Conservation (phyloP, 176 grass and related monocot genomes). For the Oryza coarctata region DNA sequence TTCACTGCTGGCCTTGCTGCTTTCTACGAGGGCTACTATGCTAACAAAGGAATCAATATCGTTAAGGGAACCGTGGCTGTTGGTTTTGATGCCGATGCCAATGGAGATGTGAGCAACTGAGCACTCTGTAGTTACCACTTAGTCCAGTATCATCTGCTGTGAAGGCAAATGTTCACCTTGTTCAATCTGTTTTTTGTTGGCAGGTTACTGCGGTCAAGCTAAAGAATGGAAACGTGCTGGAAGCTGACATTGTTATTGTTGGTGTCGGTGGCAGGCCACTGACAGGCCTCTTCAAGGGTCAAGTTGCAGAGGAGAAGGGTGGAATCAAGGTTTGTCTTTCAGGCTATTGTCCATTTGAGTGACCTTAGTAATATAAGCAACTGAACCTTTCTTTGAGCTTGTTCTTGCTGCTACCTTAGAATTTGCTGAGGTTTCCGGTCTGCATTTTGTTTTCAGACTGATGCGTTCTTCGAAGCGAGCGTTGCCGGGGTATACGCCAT, state of each 20-base stretch:
- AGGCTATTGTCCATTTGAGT: constrained; percentile 13
- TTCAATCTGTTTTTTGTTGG: constrained; percentile 26
- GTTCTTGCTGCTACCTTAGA: not conserved
- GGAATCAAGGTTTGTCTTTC: constrained; percentile 86
- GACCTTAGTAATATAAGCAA: not conserved
- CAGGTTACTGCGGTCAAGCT: constrained; percentile 83
- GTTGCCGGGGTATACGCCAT: constrained; percentile 82
- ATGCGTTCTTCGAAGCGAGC: constrained; percentile 83
- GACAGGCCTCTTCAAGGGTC: constrained; percentile 76
- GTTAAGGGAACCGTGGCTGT: constrained; percentile 76
- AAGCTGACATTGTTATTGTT: constrained; percentile 84
- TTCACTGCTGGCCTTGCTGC: constrained; percentile 86
- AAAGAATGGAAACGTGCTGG: constrained; percentile 76
- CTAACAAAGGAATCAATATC: constrained; percentile 79
- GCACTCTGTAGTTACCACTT: not conserved
- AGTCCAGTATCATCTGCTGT: not conserved
- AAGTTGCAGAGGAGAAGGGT: constrained; percentile 82
- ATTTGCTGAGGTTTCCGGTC: not conserved
- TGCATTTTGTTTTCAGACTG: constrained; percentile 50
- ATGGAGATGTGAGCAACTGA: constrained; percentile 82
- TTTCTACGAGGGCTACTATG: constrained; percentile 93
- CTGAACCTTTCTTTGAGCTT: not conserved
- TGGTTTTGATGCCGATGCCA: constrained; percentile 79
- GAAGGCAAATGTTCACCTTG: constrained; percentile 8
- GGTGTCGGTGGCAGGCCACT: constrained; percentile 89